Percentiles rank a stretch among this genome's conserved stretches.
Evolutionary conservation across 352 stramenopile species (phyloP).

Genomic region (Globisporangium spinosum): DNA sequence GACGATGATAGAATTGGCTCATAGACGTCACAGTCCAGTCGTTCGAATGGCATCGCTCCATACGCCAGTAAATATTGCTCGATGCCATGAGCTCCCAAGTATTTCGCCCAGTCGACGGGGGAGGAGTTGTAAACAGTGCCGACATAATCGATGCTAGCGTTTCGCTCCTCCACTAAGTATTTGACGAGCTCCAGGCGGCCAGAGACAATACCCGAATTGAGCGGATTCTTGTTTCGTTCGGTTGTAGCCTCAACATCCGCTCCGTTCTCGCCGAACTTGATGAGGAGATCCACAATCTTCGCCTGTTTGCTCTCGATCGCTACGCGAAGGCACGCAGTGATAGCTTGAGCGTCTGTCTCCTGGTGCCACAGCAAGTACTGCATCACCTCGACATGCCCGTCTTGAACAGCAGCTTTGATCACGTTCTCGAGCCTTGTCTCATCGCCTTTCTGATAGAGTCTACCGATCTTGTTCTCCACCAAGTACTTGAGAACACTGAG

Average conservation of each 20-base stretch:
- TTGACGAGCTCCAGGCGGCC: neutral
- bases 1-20: neutral
- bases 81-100: neutral
- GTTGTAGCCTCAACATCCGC: neutral
- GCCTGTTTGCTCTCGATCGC: neutral
- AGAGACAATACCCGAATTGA: neutral
- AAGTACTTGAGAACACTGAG: slow-evolving; percentile 10
- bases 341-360: neutral
- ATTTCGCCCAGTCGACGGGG: neutral
- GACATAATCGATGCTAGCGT: neutral
- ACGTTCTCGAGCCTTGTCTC: neutral
- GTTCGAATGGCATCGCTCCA: neutral
- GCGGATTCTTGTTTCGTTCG: neutral
- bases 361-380: neutral
- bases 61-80: neutral
- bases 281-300: neutral
- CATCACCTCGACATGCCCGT: neutral
- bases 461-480: neutral
- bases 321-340: neutral
- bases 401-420: neutral
- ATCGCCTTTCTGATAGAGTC: neutral
- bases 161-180: neutral
- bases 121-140: neutral
- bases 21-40: neutral
- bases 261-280: neutral